phyloP scores from a whole-genome alignment of 495 filamentous ascomycete species.

The Talaromyces trachyspermus region DNA sequence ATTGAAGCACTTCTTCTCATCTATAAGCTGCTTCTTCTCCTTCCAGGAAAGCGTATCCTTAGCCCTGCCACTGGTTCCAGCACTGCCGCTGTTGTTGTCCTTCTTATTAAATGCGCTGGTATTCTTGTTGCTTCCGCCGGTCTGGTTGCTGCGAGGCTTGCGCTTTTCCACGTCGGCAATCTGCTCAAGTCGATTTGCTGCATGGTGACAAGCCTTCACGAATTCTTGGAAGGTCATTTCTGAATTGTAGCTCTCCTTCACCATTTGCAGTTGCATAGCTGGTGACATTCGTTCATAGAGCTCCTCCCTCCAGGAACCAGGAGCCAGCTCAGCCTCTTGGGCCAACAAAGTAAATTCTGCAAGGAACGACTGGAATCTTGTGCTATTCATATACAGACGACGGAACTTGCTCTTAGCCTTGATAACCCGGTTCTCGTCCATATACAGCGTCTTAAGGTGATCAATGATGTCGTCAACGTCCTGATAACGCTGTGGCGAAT shows the following conservation, averaged over 20 bases:
- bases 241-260: background rate
- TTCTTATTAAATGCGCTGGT: no score
- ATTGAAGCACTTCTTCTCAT: no score
- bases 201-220: background rate
- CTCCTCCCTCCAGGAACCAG: background rate
- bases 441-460: background rate
- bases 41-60: no score
- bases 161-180: background rate
- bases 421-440: background rate
- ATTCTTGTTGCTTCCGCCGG: no score
- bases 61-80: no score
- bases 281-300: background rate
- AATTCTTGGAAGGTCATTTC: background rate
- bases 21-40: no score
- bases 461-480: background rate
- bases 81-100: no score
- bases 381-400: conserved; percentile 2
- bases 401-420: conserved; percentile 6
- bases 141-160: no score
- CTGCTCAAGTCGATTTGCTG: background rate
- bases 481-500: background rate
- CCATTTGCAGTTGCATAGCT: background rate
- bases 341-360: conserved; percentile 6
- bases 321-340: background rate
- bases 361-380: conserved; percentile 7